phyloP scores from a whole-genome alignment of 2,329 filamentous ascomycete genomes.

The Grosmannia huntii region DNA sequence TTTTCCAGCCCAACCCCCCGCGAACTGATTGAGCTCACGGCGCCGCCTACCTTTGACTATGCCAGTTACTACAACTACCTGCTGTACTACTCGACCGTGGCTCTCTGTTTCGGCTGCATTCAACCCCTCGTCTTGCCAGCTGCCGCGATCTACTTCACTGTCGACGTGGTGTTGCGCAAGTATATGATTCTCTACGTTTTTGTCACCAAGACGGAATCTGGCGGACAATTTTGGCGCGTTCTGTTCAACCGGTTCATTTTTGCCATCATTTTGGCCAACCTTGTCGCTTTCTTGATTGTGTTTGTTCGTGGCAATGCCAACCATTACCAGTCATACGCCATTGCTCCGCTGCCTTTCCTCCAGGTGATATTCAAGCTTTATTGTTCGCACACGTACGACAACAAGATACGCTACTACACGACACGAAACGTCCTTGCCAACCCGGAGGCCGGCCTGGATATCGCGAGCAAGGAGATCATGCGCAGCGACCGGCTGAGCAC shows the following conservation, averaged over 20 bases:
- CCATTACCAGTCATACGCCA: constrained; percentile 49
- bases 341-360: constrained; percentile 65
- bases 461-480: constrained; percentile 35
- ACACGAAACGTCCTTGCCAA: constrained; percentile 42
- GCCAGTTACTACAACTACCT: constrained; percentile 98
- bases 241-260: constrained; percentile 90
- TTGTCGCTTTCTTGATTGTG: constrained; percentile 64
- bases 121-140: constrained; percentile 82
- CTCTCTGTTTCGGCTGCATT: constrained; percentile 69
- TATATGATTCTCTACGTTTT: constrained; percentile 92
- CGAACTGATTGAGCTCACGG: constrained; percentile 83
- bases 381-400: constrained; percentile 64
- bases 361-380: constrained; percentile 78
- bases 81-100: constrained; percentile 83
- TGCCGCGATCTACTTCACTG: constrained; percentile 74
- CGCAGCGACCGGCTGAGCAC: constrained; percentile 58
- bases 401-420: constrained; percentile 68
- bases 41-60: constrained; percentile 86
- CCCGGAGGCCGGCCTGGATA: constrained; percentile 28
- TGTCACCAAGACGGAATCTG: constrained; percentile 91
- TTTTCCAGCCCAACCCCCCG: constrained; percentile 81
- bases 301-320: constrained; percentile 53
- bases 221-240: constrained; percentile 82
- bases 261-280: constrained; percentile 62
- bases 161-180: constrained; percentile 88